Percentiles rank a stretch among this genome's conserved stretches.
Conservation (phyloP, 192 early-diverging fungal species). For the Piromyces sp. region DNA sequence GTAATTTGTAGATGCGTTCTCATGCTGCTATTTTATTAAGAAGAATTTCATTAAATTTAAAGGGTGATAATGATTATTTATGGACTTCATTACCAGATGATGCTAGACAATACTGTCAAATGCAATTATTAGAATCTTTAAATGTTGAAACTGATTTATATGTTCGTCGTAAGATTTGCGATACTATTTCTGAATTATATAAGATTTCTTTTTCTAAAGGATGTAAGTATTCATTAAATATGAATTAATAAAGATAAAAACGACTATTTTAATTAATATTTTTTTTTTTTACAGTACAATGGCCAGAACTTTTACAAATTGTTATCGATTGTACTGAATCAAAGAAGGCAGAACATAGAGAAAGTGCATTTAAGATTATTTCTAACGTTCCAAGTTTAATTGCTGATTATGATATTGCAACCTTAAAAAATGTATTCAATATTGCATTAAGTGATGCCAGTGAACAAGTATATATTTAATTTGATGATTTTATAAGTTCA, state of each 20-base stretch:
- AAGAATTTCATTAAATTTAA: slow-evolving; percentile 34
- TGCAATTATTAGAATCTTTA: slow-evolving; percentile 60
- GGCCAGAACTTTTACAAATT: slow-evolving; percentile 64
- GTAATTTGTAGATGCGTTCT: slow-evolving; percentile 39
- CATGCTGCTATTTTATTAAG: slow-evolving; percentile 53
- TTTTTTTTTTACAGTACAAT: slow-evolving; percentile 27
- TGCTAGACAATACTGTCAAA: slow-evolving; percentile 50
- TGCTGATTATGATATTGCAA: slow-evolving; percentile 44
- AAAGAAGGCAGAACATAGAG: slow-evolving; percentile 51
- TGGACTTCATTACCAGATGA: slow-evolving; percentile 53
- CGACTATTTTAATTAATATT: too few species aligned
- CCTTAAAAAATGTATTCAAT: slow-evolving; percentile 53
- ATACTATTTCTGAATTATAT: slow-evolving; percentile 80
- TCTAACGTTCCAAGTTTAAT: slow-evolving; percentile 63
- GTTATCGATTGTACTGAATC: slow-evolving; percentile 71
- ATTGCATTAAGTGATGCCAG: slow-evolving; percentile 53
- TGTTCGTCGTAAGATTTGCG: slow-evolving; percentile 82
- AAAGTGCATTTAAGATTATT: slow-evolving; percentile 82
- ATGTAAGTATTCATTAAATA: too few species aligned
- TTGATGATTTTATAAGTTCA: too few species aligned
- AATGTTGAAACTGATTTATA: slow-evolving; percentile 48
- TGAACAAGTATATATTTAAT: slow-evolving; percentile 17
- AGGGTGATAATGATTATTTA: slow-evolving; percentile 36
- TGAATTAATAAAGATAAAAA: too few species aligned
- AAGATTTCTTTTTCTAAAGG: slow-evolving; percentile 28